Base-by-base conservation (phyloP, 2,329 filamentous ascomycete species). In the Pestalotiopsis fici region DNA sequence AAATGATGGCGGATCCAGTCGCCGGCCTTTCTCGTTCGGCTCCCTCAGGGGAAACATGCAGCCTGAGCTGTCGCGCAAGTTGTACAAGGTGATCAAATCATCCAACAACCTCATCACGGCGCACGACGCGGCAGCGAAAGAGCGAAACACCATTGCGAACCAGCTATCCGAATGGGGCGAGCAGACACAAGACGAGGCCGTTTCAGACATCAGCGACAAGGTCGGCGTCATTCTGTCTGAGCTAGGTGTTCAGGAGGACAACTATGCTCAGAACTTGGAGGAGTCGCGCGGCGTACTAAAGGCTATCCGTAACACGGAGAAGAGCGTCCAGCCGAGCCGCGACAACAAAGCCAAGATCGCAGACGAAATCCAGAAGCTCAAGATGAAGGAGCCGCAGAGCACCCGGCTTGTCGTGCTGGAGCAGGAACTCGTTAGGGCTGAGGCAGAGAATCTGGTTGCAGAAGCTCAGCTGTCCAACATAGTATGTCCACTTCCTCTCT, bases 141-240 rank as follows among this genome's bases (percentile, higher is more conserved):
- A 98, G 83, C 93, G 94, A 67, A 83, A 93, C 69, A 89, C 90
- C 62, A 94, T 98, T 75, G 96, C 95, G 18, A 90, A 90, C 12
- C 95, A 98, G 83, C 88, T 99, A 57, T 97, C 94, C 7, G 95
- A 98, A 73, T 99, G 96, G 96, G 96, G 96, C 67, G 95, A 98
- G 82, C 88, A 93, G 68, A 98, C 95, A 2, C 88, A 89, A 65
- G 96, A 99, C 76, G 94, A 97, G 69, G 89, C 90, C 64, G 86
- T 98, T 75, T 94, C 90, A 64, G 96, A 98, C 77, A 88, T 99
- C 73, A 94, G 93, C 68, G 96, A 98, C 86, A 99, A 99, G 86
- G 86, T 99, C 64, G 96, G 94, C 64, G 95, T 98, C 50, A 84
- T 99, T 74, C 85, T 99, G 68, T 92, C 93, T 25, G 96, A 98